Evolutionary conservation across 192 early-diverging fungal species (phyloP), one percentile per base, ranked within the genome.

Genomic region (Radiomyces spectabilis): DNA sequence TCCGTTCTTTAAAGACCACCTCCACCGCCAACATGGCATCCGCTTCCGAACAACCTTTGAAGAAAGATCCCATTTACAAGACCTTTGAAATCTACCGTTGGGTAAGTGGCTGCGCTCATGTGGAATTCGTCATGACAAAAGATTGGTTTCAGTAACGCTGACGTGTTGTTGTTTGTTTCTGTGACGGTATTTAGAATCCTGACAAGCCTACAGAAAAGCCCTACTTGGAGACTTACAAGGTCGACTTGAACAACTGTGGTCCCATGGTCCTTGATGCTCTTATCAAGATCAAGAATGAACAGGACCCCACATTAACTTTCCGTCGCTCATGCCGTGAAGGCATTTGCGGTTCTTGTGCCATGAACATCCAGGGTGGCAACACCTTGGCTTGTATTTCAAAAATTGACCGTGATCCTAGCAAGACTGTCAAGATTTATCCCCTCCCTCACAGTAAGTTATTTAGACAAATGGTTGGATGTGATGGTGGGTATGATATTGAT

Each of bases 321-420:
- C 87, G 94, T 68, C 83, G 92, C 53, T 93, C 91, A 18, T 95
- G 94, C 76, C 89, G 92, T 72, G 95, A 97, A 76, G 92, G 92
- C 46, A 97, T 97, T 61, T 97, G 94, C 65, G 94, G 94, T 51
- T 93, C 91, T 41, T 97, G 95, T 62, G 86, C 95, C 46, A 98
- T 98, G 95, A 98, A 98, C 82, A 98, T 98, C 69, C 85, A 88
- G 66, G 95, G 95, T 52, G 75, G 69, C 16, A 98, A 98, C 79
- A 98, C 93, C 18, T 77, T 98, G 38, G 95, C 95, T 15, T 98
- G 93, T 75, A 81, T 95, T 48, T 78, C 75, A 65, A 86, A 90
- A 53, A 93, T 98, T 55, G 82, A 93, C 42, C 77, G 85, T 24
- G 72, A 81, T 59, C 63, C 73, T 60, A 57, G 71, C 33, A 83